phyloP scores from a whole-genome alignment of 805 yeast species.

The Kazachstania taianensis region DNA sequence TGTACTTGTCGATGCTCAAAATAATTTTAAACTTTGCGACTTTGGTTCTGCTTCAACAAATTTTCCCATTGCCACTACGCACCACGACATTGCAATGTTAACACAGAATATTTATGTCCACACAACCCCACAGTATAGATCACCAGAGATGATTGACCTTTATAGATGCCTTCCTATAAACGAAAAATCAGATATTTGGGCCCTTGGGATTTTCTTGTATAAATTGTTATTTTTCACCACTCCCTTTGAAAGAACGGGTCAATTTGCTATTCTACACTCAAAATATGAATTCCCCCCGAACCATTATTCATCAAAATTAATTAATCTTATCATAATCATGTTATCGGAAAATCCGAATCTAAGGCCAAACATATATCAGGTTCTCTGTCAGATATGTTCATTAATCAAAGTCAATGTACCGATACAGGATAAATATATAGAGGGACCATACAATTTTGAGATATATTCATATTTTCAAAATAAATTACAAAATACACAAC shows the following conservation, averaged over 20 bases:
- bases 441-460: conserved; percentile 48
- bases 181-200: conserved; percentile 95
- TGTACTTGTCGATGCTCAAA: conserved; percentile 64
- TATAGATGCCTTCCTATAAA: conserved; percentile 77
- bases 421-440: conserved; percentile 33
- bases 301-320: conserved; percentile 57
- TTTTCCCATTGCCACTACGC: conserved; percentile 57
- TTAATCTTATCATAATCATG: conserved; percentile 68
- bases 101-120: conserved; percentile 81
- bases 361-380: conserved; percentile 84
- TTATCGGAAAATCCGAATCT: conserved; percentile 72
- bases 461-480: conserved; percentile 44
- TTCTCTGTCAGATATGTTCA: conserved; percentile 52
- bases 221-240: conserved; percentile 89
- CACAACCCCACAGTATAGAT: conserved; percentile 91
- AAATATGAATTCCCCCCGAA: conserved; percentile 75
- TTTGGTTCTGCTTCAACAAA: conserved; percentile 73
- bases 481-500: conserved; percentile 24
- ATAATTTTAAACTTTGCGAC: conserved; percentile 77
- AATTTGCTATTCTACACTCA: conserved; percentile 79
- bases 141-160: conserved; percentile 94
- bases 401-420: conserved; percentile 49
- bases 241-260: conserved; percentile 81
- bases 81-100: conserved; percentile 62
- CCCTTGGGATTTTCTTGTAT: conserved; percentile 83